Conservation (phyloP, 192 early-diverging fungal species). For the Mortierella claussenii region DNA sequence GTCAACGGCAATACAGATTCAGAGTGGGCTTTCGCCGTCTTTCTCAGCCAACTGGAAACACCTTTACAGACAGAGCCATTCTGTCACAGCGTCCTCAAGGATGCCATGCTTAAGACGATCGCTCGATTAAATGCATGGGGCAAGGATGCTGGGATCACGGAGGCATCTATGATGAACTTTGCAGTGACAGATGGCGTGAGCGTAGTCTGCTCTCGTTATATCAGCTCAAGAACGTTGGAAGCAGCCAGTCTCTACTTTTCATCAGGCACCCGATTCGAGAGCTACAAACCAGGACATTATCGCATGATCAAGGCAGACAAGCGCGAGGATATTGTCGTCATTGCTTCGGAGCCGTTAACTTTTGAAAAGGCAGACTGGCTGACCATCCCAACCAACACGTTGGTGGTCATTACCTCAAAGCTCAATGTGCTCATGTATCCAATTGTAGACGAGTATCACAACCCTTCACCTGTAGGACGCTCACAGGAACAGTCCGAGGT, state of each 20-base stretch:
- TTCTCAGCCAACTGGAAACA: conserved; percentile 72
- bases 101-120: conserved; percentile 82
- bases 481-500: conserved; percentile 23
- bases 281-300: conserved; percentile 74
- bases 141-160: conserved; percentile 68
- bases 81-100: conserved; percentile 68
- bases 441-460: conserved; percentile 75
- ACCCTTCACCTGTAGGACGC: conserved; percentile 35
- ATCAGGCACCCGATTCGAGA: conserved; percentile 77
- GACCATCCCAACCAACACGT: conserved; percentile 78
- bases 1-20: conserved; percentile 86
- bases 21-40: conserved; percentile 84
- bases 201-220: conserved; percentile 82
- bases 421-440: conserved; percentile 80
- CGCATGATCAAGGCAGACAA: conserved; percentile 76
- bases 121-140: conserved; percentile 78
- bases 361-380: conserved; percentile 86
- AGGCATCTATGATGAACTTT: conserved; percentile 81
- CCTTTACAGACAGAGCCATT: conserved; percentile 62
- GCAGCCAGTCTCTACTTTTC: conserved; percentile 84
- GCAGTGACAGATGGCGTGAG: conserved; percentile 83
- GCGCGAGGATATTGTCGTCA: conserved; percentile 84
- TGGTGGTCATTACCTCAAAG: conserved; percentile 80
- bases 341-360: conserved; percentile 84
- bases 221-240: conserved; percentile 72